Evolutionary conservation across 2,329 filamentous ascomycete species (phyloP), one percentile per base, ranked within the genome.

Genomic region (Monilinia vaccinii-corymbosi): DNA sequence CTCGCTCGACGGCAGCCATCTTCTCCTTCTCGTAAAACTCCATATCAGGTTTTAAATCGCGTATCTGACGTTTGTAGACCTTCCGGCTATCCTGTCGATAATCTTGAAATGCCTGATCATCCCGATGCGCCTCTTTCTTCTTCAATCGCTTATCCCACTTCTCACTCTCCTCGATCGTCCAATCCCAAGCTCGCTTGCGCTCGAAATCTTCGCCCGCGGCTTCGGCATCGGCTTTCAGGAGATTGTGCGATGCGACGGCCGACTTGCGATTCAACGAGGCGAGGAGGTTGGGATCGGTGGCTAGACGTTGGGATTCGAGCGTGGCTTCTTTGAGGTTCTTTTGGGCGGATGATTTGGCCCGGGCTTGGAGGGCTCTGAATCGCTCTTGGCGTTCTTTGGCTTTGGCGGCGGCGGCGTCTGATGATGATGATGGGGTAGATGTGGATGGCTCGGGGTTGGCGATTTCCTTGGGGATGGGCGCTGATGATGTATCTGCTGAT

Each of bases 161-260:
- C 76, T 97, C 94, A 67, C 85, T 89, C 76, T 99, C 94, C 65
- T 99, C 94, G 8, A 93, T 79, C 0, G 94, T 99, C 89, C 94
- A 99, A 76, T 97, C 94, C 94, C 94, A 99, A 1, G 94, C 94
- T 45, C 94, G 86, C 76, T 97, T 97, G 66, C 94, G 89, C 79
- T 99, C 94, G 71, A 97, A 99, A 73, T 97, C 94, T 59, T 89
- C 91, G 38, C 91, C 91, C 0, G 81, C 79, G 21, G 89, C 90
- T 73, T 92, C 89, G 1, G 91, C 86, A 69, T 97, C 91, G 4
- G 91, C 90, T 77, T 96, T 96, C 47, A 97, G 81, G 0, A 99
- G 83, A 71, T 97, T 99, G 73, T 97, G 91, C 7, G 88, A 86
- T 23, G 94, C 93, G 66, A 94, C 86, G 59, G 90, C 92, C 69